Conservation (phyloP, 1,139 yeast species). For the Hemisphaericaspora xylofermentans region DNA sequence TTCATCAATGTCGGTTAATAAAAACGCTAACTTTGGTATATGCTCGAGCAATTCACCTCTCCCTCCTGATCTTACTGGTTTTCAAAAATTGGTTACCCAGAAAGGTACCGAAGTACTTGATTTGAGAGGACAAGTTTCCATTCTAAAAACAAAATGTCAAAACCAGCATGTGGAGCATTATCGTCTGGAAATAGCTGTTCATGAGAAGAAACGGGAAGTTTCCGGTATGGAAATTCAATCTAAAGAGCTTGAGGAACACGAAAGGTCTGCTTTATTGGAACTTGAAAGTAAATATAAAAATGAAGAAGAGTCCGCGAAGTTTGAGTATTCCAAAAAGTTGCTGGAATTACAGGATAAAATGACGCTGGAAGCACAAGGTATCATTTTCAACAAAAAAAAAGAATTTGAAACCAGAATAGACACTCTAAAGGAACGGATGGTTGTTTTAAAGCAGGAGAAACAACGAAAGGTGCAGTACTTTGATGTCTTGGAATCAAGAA, state of each 20-base stretch:
- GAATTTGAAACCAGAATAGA: conserved; percentile 1
- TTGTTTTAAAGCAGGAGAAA: neutral
- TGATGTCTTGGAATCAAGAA: conserved; percentile 24
- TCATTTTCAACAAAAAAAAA: conserved; percentile 25
- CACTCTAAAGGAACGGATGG: conserved; percentile 17
- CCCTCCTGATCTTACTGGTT: no score
- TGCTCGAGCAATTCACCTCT: no score
- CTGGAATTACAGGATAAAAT: conserved; percentile 38
- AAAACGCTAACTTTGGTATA: no score
- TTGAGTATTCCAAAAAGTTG: conserved; percentile 34
- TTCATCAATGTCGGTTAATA: no score
- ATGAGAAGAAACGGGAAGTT: conserved; percentile 22
- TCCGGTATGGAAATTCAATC: conserved; percentile 24
- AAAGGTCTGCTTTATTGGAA: conserved; percentile 25
- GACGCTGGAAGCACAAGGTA: conserved; percentile 32
- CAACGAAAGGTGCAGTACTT: conserved; percentile 21
- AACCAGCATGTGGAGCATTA: conserved; percentile 35
- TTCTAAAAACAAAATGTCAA: conserved; percentile 39
- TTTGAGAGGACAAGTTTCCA: conserved; percentile 25
- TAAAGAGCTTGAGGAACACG: conserved; percentile 30
- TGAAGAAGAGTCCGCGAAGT: conserved; percentile 32
- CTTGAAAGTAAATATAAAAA: conserved; percentile 29
- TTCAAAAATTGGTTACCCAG: conserved; percentile 10
- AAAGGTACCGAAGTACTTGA: conserved; percentile 14
- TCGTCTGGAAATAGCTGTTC: conserved; percentile 36